Conservation (phyloP, 164 flowering plant species). For the Umbilicus rupestris region DNA sequence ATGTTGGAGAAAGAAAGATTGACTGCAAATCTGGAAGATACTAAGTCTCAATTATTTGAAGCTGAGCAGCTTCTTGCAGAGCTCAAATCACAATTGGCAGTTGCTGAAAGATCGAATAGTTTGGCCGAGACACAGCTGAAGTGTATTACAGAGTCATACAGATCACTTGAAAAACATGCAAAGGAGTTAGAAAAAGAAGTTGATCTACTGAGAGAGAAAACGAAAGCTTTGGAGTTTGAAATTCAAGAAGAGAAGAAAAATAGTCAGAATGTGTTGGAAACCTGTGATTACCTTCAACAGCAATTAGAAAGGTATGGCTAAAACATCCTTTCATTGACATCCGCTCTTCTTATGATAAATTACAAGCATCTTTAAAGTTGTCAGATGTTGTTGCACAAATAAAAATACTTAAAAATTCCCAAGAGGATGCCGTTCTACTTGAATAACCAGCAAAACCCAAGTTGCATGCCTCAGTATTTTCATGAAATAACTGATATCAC, state of each 20-base stretch:
- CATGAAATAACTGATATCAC: too few species aligned
- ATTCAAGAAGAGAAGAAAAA: constrained; percentile 60
- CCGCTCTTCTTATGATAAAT: background rate
- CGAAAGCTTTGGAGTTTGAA: constrained; percentile 52
- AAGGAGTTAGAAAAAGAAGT: constrained; percentile 59
- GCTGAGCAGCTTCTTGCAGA: constrained; percentile 61
- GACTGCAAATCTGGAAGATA: constrained; percentile 45
- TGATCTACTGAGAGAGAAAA: constrained; percentile 37
- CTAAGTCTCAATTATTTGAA: constrained; percentile 54
- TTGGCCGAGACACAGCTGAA: constrained; percentile 96
- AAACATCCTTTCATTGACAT: background rate
- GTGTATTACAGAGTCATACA: constrained; percentile 97
- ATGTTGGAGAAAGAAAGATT: constrained; percentile 61
- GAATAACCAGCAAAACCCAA: too few species aligned
- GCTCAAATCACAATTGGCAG: constrained; percentile 56
- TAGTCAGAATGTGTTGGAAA: constrained; percentile 46
- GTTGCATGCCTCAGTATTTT: too few species aligned
- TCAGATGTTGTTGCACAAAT: too few species aligned
- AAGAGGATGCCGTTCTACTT: too few species aligned
- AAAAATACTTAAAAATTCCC: too few species aligned
- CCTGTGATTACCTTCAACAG: constrained; percentile 63
- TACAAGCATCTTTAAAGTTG: too few species aligned
- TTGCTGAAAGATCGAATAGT: constrained; percentile 62
- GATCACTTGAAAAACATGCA: constrained; percentile 69
- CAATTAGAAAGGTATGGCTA: constrained; percentile 58